Evolutionary conservation across 2,329 filamentous ascomycete species (phyloP), one percentile per base, ranked within the genome.

Genomic region (Aureobasidium vineae): DNA sequence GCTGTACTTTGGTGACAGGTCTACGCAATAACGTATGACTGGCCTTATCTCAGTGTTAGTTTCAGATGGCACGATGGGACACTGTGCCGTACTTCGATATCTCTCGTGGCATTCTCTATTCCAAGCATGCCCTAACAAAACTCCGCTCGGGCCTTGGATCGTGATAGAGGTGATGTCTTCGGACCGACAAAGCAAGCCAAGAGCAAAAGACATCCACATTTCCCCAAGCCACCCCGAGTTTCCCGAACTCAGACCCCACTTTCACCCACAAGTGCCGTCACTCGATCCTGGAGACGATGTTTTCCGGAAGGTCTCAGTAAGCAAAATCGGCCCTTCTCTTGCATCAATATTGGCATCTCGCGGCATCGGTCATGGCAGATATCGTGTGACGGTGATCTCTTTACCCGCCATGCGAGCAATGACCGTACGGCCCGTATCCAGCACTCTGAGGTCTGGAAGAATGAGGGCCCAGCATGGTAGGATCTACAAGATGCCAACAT

Each of bases 271-370:
- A 36, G 19, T 41, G 41, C 28, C 38, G 54, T 59, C 54, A 59
- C 26, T 50, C 16, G 26, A 60, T 60, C 56, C n/a, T 36, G 57
- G 43, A 45, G 54, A 31, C 6, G 26, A n/a, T 45, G 40, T 31
- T 38, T 43, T 45, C 10, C 40, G 56, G n/a, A 49, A 36, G 28
- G 31, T 16, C n/a, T 61, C 41, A 49, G 10, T 21, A n/a, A 49
- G 26, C 57, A 61, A 23, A 61, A 10, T 61, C 57, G 57, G 57
- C 57, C 57, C 57, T 61, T 61, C 57, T 61, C 57, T 36, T 38
- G 57, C 57, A 36, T 13, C 33, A 36, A 36, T 36, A 61, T 59
- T 61, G 57, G 57, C 57, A 49, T 49, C n/a, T 59, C 26, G 31
- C 57, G 57, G 41, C 57, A 61, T 23, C 26, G 28, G 19, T 28